Evolutionary conservation across 495 filamentous ascomycete species (phyloP).

Genomic region (Letharia columbiana): DNA sequence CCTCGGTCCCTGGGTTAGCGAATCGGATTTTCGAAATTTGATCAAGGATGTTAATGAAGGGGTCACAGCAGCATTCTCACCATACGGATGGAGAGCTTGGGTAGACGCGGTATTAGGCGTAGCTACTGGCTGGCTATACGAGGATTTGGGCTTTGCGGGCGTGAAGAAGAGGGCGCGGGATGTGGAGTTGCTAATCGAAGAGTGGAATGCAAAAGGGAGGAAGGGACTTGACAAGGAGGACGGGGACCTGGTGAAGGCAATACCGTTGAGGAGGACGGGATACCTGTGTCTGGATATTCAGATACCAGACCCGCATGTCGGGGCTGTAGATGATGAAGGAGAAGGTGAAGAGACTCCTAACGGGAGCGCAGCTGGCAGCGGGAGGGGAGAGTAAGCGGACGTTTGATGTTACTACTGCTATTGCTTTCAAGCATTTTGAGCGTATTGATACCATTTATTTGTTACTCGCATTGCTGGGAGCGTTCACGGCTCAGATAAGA

Average conservation of each 20-base stretch:
- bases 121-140: conserved; percentile 85
- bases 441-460: conserved; percentile 5
- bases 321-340: conserved; percentile 33
- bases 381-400: neutral
- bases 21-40: conserved; percentile 72
- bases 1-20: conserved; percentile 71
- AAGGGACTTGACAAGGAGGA: conserved; percentile 42
- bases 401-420: neutral
- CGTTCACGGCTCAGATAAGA: neutral
- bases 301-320: conserved; percentile 71
- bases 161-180: conserved; percentile 57
- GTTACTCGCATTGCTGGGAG: conserved; percentile 3
- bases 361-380: neutral
- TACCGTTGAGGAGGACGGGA: conserved; percentile 69
- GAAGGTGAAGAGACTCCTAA: conserved; percentile 4
- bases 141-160: conserved; percentile 68
- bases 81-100: conserved; percentile 48
- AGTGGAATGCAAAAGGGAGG: conserved; percentile 64
- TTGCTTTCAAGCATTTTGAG: conserved; percentile 11
- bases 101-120: conserved; percentile 68
- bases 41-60: conserved; percentile 68
- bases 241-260: conserved; percentile 55
- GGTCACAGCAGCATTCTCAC: conserved; percentile 63
- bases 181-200: conserved; percentile 69
- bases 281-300: conserved; percentile 87